phyloP scores from a whole-genome alignment of 2,329 filamentous ascomycete genomes.

The Colletotrichum ledebouriae region DNA sequence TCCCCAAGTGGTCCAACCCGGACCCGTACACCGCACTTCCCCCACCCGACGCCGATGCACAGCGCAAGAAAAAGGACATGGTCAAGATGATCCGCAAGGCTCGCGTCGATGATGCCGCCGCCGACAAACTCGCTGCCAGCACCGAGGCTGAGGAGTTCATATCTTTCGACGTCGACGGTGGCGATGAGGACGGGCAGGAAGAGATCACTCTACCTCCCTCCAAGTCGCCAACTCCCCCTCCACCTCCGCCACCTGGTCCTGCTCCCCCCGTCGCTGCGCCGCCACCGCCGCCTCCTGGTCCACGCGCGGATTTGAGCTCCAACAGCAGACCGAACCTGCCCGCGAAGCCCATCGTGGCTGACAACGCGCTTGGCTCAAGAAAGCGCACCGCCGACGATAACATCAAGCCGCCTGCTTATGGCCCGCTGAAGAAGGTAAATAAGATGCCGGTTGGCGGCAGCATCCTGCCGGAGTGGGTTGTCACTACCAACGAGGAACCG shows the following conservation, averaged over 20 bases:
- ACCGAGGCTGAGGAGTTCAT: conserved; percentile 86
- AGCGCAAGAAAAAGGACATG: conserved; percentile 85
- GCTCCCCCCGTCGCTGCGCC: conserved; percentile 11
- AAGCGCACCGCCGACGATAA: conserved; percentile 82
- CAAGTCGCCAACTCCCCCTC: conserved; percentile 31
- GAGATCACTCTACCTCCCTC: conserved; percentile 43
- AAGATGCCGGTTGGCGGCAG: conserved; percentile 64
- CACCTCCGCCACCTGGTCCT: conserved; percentile 26
- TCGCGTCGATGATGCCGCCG: conserved; percentile 69
- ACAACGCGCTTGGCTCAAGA: conserved; percentile 68
- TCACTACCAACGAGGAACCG: conserved; percentile 55
- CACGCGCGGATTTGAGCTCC: background rate
- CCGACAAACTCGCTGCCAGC: conserved; percentile 63
- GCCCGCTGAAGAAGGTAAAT: conserved; percentile 63
- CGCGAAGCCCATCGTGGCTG: conserved; percentile 48
- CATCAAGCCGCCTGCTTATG: conserved; percentile 70
- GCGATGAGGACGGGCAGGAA: conserved; percentile 61
- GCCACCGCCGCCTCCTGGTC: conserved; percentile 15
- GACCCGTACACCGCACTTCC: conserved; percentile 93
- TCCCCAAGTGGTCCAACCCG: conserved; percentile 93
- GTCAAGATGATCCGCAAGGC: conserved; percentile 94
- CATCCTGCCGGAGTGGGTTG: conserved; percentile 66
- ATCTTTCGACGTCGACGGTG: conserved; percentile 77
- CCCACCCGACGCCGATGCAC: conserved; percentile 76
- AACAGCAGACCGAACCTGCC: conserved; percentile 45